Evolutionary conservation across 805 yeast genomes (phyloP), one percentile per base, ranked within the genome.

Genomic region (Wickerhamomyces xylosicus): DNA sequence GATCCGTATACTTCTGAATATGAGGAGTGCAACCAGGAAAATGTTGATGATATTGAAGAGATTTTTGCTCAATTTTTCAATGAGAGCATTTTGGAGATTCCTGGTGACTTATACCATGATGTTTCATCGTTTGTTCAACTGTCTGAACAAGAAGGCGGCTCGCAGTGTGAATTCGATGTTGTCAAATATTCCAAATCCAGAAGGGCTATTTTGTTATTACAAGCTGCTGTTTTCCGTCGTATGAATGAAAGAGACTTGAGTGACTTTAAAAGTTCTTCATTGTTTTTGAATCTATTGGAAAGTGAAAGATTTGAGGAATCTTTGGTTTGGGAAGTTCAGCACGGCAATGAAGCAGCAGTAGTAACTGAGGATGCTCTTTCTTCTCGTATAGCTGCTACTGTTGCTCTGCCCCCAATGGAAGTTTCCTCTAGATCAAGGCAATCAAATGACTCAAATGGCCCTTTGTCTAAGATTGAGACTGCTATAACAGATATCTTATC

Each of bases 241-340:
- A 65, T 87, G 67, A 68, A 71, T 35, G 60, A 62, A 7, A 59
- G 64, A 1, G 79, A 79, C 44, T 71, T 75, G 45, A 66, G 65
- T n/a, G 71, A 66, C 6, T 86, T 85, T 56, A 75, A 75, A 47
- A 61, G 59, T 27, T 79, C 89, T 0, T 75, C 69, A 34, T 49
- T 66, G 1, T 81, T 75, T 49, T 48, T 74, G 37, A 68, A 74
- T 41, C 61, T 74, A 44, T 48, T 80, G 11, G 71, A 79, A 7
- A 63, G 68, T 11, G 67, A 62, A 9, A 47, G 53, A 1, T 63
- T 63, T 45, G 57, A 53, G 33, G 48, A 52, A 27, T 53, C 56
- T 3, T 34, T 54, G 32, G 37, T 53, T 2, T 44, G 49, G 14
- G 49, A 47, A 15, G 60, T 62, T 15, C 58, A 56, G 19, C 42